phyloP scores from a whole-genome alignment of 1,284 basidiomycete species.

The Rhodotorula mucilaginosa region DNA sequence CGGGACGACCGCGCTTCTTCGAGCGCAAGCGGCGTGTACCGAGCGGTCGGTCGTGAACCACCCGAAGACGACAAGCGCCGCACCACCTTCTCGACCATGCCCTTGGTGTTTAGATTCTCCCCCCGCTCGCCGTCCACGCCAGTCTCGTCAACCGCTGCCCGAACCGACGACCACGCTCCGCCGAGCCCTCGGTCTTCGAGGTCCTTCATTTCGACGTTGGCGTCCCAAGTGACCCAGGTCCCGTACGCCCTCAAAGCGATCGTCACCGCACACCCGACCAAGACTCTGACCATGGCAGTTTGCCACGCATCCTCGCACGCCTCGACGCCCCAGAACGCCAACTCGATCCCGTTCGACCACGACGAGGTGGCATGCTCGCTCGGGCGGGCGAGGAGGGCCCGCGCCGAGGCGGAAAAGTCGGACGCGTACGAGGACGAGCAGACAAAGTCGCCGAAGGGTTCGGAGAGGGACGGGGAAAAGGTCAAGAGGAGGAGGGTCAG shows the following conservation, averaged over 20 bases:
- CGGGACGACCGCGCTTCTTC: slow-evolving; percentile 1
- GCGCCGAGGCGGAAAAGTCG: slow-evolving; percentile 8
- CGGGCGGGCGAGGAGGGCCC: not conserved
- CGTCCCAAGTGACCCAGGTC: slow-evolving; percentile 23
- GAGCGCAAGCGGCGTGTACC: slow-evolving; percentile 2
- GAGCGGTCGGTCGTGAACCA: not conserved
- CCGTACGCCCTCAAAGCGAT: slow-evolving; percentile 17
- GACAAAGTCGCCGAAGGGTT: slow-evolving; percentile 25
- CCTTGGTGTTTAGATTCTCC: not conserved
- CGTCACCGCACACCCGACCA: slow-evolving; percentile 24
- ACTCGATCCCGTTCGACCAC: slow-evolving; percentile 8
- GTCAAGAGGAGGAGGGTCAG: slow-evolving; percentile 28
- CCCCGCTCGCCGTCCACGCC: slow-evolving; percentile 9
- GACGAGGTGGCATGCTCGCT: not conserved
- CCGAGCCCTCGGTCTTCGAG: not conserved
- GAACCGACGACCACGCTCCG: not conserved
- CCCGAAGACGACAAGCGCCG: not conserved
- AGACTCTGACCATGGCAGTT: slow-evolving; percentile 17
- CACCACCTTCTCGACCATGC: not conserved
- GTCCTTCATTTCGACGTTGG: slow-evolving; percentile 18
- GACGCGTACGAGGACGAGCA: slow-evolving; percentile 24
- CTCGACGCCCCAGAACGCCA: slow-evolving; percentile 30
- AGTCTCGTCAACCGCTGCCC: not conserved
- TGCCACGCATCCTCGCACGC: slow-evolving; percentile 35
- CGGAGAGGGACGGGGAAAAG: slow-evolving; percentile 22